Evolutionary conservation across 1,284 basidiomycete species (phyloP).

Genomic region (Rhodotorula sp.): DNA sequence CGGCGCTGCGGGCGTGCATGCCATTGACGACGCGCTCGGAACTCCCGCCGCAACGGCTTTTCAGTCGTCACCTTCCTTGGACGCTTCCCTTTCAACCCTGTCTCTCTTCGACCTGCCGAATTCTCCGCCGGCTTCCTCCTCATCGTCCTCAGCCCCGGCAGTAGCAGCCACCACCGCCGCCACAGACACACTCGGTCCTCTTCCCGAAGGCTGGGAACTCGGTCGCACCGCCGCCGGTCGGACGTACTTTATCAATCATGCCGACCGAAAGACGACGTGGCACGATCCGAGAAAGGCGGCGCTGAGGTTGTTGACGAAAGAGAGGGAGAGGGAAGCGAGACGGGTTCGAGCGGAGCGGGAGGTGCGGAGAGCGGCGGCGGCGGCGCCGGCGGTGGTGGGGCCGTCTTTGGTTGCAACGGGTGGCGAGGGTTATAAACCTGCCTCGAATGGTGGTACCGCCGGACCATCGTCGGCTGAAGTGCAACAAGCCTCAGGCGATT

Average conservation of each 20-base stretch:
- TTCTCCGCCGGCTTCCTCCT: background rate
- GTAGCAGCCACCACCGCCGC: background rate
- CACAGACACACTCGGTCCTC: conserved; percentile 4
- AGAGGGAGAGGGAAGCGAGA: background rate
- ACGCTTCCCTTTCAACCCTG: background rate
- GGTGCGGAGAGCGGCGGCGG: background rate
- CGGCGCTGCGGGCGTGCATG: conserved; percentile 15
- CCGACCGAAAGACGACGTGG: conserved; percentile 32
- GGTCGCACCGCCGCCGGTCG: conserved; percentile 18
- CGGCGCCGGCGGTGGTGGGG: background rate
- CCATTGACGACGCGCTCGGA: conserved; percentile 30
- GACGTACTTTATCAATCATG: conserved; percentile 38
- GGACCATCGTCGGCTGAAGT: too few species aligned
- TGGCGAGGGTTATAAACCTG: too few species aligned
- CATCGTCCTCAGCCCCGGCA: too few species aligned
- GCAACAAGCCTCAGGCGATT: background rate
- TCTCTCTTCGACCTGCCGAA: background rate
- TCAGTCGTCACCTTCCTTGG: background rate
- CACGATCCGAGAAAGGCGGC: conserved; percentile 29
- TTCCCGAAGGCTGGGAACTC: conserved; percentile 33
- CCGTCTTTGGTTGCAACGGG: background rate
- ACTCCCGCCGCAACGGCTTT: background rate
- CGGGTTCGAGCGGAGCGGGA: background rate
- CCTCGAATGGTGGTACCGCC: too few species aligned
- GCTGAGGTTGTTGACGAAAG: background rate